A percentile compares a stretch with the other conserved stretches of the same genome.
phyloP scores from a whole-genome alignment of 306 rosid genomes.

The Rosa lucieae region DNA sequence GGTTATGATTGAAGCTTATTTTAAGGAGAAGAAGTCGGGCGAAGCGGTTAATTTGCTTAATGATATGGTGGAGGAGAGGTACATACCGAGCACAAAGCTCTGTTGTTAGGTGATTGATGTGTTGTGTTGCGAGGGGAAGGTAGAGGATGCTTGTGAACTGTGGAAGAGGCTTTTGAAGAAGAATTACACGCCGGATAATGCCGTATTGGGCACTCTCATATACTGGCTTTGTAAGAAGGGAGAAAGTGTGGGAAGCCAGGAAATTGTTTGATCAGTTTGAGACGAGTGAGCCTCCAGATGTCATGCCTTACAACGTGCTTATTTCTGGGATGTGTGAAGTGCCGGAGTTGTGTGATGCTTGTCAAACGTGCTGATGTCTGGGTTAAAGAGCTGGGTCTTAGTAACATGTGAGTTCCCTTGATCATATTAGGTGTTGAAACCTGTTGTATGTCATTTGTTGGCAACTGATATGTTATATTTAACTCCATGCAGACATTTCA shows the following conservation, averaged over 20 bases:
- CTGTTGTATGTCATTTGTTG: neutral
- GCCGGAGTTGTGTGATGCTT: conserved; percentile 26
- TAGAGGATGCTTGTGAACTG: conserved; percentile 53
- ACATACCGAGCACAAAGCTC: conserved; percentile 50
- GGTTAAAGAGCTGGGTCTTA: conserved; percentile 76
- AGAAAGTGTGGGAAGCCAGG: conserved; percentile 55
- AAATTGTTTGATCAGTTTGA: too few relatives aligned
- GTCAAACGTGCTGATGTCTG: conserved; percentile 78
- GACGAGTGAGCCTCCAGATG: too few relatives aligned
- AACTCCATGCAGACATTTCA: conserved; percentile 66
- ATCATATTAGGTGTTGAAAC: conserved; percentile 25
- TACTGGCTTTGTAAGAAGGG: conserved; percentile 79
- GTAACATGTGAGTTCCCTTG: conserved; percentile 61
- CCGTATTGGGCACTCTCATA: too few relatives aligned
- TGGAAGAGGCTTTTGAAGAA: conserved; percentile 67
- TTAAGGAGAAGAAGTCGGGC: conserved; percentile 51
- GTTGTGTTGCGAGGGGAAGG: conserved; percentile 66
- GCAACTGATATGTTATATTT: conserved; percentile 18
- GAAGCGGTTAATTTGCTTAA: conserved; percentile 64
- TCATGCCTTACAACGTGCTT: too few relatives aligned
- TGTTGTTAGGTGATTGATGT: conserved; percentile 72
- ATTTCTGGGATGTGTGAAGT: too few relatives aligned
- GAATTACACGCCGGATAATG: conserved; percentile 43
- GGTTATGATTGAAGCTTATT: conserved; percentile 69
- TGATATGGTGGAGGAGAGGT: conserved; percentile 62